A percentile compares a stretch with the other conserved stretches of the same genome.
phyloP scores from a whole-genome alignment of 257 asterid genomes.

The Gentiana straminea region DNA sequence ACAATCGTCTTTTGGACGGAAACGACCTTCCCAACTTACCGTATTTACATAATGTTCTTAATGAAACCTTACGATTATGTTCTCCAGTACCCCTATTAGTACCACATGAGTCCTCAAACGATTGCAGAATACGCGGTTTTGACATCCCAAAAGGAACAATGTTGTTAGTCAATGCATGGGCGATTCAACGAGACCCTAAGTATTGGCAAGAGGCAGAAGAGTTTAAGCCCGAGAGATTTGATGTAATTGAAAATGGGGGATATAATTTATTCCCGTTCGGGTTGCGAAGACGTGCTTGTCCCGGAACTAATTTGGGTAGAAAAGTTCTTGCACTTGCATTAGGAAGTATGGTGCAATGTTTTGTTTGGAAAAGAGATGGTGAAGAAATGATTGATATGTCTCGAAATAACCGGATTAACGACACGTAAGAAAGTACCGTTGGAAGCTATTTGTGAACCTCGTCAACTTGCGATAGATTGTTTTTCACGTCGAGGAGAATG shows the following conservation, averaged over 20 bases:
- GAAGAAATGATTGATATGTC: conserved; percentile 29
- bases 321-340: conserved; percentile 34
- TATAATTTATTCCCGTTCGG: conserved; percentile 50
- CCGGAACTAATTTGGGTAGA: conserved; percentile 47
- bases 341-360: conserved; percentile 47
- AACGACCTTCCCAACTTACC: conserved; percentile 38
- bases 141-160: conserved; percentile 49
- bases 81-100: conserved; percentile 44
- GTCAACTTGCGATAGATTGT: too few species aligned
- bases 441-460: conserved; percentile 32
- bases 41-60: conserved; percentile 34
- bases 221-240: conserved; percentile 50
- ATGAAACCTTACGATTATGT: conserved; percentile 36
- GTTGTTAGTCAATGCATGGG: conserved; percentile 56
- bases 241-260: conserved; percentile 14
- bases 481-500: too few species aligned
- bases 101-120: conserved; percentile 43
- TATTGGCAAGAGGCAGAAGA: conserved; percentile 42
- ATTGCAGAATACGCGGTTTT: conserved; percentile 41
- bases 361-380: conserved; percentile 40
- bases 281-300: conserved; percentile 69
- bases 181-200: conserved; percentile 50
- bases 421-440: conserved; percentile 33
- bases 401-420: conserved; percentile 36
- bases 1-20: conserved; percentile 31